Conservation (phyloP, 2,329 filamentous ascomycete genomes). For the Phialemoniopsis sp. region DNA sequence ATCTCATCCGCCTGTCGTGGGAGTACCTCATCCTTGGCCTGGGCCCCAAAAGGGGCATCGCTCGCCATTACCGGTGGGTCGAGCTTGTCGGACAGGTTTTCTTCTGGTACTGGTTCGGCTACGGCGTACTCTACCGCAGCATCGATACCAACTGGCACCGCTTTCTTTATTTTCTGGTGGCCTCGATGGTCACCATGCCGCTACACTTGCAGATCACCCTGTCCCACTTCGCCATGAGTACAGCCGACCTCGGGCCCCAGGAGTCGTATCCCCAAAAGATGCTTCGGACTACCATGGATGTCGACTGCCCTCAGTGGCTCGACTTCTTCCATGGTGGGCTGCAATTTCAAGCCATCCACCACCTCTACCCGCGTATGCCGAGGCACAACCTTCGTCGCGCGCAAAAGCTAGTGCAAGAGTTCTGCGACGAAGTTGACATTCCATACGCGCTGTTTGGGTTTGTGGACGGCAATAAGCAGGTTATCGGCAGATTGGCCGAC, state of each 20-base stretch:
- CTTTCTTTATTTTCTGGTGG: slow-evolving; percentile 72
- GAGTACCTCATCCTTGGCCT: slow-evolving; percentile 67
- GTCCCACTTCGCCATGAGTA: slow-evolving; percentile 92
- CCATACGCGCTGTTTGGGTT: slow-evolving; percentile 86
- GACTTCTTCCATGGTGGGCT: slow-evolving; percentile 87
- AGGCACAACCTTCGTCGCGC: slow-evolving; percentile 75
- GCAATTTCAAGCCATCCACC: slow-evolving; percentile 87
- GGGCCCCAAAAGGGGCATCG: slow-evolving; percentile 69
- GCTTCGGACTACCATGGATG: slow-evolving; percentile 90
- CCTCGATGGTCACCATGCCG: slow-evolving; percentile 75
- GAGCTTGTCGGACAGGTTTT: slow-evolving; percentile 72
- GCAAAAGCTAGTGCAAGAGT: slow-evolving; percentile 73
- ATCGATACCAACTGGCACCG: slow-evolving; percentile 68
- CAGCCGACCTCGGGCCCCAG: slow-evolving; percentile 73
- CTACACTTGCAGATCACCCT: slow-evolving; percentile 88
- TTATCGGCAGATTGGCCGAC: slow-evolving; percentile 72
- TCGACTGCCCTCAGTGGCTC: slow-evolving; percentile 82
- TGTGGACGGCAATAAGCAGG: slow-evolving; percentile 75
- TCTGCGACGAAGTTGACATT: slow-evolving; percentile 77
- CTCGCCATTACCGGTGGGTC: slow-evolving; percentile 80
- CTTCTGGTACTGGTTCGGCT: slow-evolving; percentile 88
- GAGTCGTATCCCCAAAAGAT: slow-evolving; percentile 90
- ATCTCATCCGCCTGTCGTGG: slow-evolving; percentile 81
- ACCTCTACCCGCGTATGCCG: slow-evolving; percentile 79
- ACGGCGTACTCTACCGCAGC: slow-evolving; percentile 68